A percentile compares a stretch with the other conserved stretches of the same genome.
These are phyloP conservation scores for Diacronema lutheri DNA, from an alignment of 78 protist species.

Conservation along the genomic window DNA sequence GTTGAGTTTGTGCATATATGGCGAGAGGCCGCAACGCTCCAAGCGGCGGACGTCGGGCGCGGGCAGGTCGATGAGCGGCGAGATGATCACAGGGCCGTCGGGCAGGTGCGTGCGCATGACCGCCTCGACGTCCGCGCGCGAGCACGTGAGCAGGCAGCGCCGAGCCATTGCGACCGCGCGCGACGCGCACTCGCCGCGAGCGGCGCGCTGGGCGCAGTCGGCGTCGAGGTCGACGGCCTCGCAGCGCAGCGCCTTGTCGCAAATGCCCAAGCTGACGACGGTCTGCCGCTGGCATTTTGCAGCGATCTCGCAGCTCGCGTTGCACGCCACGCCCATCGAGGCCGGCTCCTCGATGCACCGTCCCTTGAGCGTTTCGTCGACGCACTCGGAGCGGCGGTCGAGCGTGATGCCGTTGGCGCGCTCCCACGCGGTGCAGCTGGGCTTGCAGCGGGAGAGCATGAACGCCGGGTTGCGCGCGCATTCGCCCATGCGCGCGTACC, in stretches of 20 bases:
- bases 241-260: constrained; percentile 9
- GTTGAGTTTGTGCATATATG: no score
- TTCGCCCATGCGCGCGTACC: background rate
- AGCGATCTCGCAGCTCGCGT: background rate
- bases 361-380: background rate
- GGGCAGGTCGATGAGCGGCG: background rate
- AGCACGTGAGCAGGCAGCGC: background rate
- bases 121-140: background rate
- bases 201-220: no score
- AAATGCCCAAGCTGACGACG: background rate
- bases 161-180: background rate
- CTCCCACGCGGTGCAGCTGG: background rate
- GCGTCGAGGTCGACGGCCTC: no score
- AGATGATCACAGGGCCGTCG: background rate
- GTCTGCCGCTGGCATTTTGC: background rate
- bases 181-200: background rate
- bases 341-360: background rate
- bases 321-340: background rate
- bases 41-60: no score
- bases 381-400: background rate
- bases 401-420: background rate
- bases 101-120: background rate
- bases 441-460: background rate
- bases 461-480: constrained; percentile 15
- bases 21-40: no score